phyloP scores from a whole-genome alignment of 2,329 filamentous ascomycete genomes.

The Apiospora rasikravindrae region DNA sequence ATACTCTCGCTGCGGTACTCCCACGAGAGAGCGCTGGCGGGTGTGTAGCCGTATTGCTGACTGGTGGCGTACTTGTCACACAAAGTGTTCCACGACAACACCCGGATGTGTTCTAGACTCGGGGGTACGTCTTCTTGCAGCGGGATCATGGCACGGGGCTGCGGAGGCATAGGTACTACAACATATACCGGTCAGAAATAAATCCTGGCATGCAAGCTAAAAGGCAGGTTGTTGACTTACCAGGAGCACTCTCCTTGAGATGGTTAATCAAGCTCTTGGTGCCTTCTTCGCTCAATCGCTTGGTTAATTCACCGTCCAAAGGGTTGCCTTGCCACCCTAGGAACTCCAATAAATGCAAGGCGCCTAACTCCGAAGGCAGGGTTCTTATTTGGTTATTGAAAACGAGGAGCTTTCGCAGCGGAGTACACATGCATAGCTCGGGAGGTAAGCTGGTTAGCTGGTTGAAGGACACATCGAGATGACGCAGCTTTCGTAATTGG shows the following conservation, averaged over 20 bases:
- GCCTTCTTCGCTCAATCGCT: slow-evolving; percentile 84
- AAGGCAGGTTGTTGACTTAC: slow-evolving; percentile 58
- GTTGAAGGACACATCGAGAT: slow-evolving; percentile 90
- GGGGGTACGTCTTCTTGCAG: slow-evolving; percentile 70
- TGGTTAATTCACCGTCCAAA: slow-evolving; percentile 75
- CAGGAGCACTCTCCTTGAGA: slow-evolving; percentile 82
- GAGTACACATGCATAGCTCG: slow-evolving; percentile 96
- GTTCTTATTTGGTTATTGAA: slow-evolving; percentile 89
- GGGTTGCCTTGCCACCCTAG: slow-evolving; percentile 94
- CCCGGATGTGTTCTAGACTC: slow-evolving; percentile 73
- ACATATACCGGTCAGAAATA: not conserved
- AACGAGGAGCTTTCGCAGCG: slow-evolving; percentile 81
- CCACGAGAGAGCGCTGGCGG: slow-evolving; percentile 82
- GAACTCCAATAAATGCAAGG: slow-evolving; percentile 84
- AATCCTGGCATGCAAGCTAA: slow-evolving; percentile 5
- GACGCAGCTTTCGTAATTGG: slow-evolving; percentile 77
- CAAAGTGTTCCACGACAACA: slow-evolving; percentile 93
- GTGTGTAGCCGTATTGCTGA: slow-evolving; percentile 87
- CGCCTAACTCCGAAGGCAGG: slow-evolving; percentile 86
- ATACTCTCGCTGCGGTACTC: slow-evolving; percentile 85
- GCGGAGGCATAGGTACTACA: slow-evolving; percentile 77
- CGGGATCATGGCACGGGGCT: slow-evolving; percentile 77
- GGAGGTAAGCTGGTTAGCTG: slow-evolving; percentile 80
- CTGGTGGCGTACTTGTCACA: slow-evolving; percentile 92
- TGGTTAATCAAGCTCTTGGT: slow-evolving; percentile 84